phyloP scores from a whole-genome alignment of 78 protist species.

The Tieghemostelium lacteum region DNA sequence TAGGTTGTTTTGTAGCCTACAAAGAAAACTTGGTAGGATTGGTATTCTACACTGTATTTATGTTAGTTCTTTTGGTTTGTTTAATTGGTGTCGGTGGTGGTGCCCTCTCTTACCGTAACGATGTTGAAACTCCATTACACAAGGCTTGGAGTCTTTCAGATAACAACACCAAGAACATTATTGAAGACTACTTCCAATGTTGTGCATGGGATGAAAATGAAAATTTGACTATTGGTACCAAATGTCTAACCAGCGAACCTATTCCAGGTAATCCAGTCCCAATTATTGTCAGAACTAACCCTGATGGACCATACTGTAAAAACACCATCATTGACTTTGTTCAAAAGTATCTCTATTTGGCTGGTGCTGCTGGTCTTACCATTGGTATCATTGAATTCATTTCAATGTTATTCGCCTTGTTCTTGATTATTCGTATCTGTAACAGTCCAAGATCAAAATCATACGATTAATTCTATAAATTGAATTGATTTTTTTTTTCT shows the following conservation, averaged over 20 bases:
- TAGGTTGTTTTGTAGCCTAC: conserved; percentile 62
- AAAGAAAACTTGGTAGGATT: conserved; percentile 37
- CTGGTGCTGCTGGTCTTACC: conserved; percentile 64
- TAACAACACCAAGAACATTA: not conserved
- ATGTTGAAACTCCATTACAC: not conserved
- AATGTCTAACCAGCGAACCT: not conserved
- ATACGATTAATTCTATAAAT: conserved; percentile 26
- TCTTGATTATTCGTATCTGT: conserved; percentile 62
- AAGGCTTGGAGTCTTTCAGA: conserved; percentile 3
- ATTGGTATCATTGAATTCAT: conserved; percentile 71
- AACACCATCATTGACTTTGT: not conserved
- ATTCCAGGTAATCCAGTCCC: not conserved
- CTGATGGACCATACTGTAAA: not conserved
- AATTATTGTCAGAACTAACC: not conserved
- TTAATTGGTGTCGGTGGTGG: conserved; percentile 75
- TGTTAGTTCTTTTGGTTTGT: conserved; percentile 52
- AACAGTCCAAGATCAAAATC: conserved; percentile 38
- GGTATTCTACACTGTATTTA: conserved; percentile 44
- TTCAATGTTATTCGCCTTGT: conserved; percentile 51
- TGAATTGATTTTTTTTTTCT: not conserved
- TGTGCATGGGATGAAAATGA: conserved; percentile 9
- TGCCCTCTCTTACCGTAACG: conserved; percentile 32
- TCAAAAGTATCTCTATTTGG: conserved; percentile 3
- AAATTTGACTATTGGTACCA: not conserved
- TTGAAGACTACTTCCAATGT: conserved; percentile 21